phyloP scores from a whole-genome alignment of 768 basidiomycete species.

The Terana coerulea region DNA sequence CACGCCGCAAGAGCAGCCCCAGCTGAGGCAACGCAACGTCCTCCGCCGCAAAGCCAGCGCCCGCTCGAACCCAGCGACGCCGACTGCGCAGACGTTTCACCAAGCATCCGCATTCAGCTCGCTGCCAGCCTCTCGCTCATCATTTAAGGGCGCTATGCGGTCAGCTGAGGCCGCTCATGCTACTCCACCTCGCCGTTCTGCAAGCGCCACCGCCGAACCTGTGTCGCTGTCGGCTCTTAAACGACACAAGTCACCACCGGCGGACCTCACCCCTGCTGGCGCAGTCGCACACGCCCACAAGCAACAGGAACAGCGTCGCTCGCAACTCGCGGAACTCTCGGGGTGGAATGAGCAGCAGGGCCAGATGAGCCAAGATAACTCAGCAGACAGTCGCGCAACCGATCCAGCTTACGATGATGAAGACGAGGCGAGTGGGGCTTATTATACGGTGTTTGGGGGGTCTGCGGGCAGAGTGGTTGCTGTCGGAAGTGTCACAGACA shows the following conservation, averaged over 20 bases:
- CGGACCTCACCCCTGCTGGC: conserved; percentile 40
- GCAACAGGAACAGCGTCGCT: conserved; percentile 34
- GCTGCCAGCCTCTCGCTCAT: conserved; percentile 1
- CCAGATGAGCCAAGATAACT: not conserved
- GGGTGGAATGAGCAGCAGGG: conserved; percentile 13
- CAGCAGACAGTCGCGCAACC: not conserved
- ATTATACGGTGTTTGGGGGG: conserved; percentile 54
- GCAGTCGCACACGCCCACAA: conserved; percentile 47
- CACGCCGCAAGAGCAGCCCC: not conserved
- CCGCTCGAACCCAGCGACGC: conserved; percentile 20
- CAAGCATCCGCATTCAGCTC: not conserved
- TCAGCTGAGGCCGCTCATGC: not conserved
- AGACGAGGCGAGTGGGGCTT: conserved; percentile 34
- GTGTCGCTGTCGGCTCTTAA: conserved; percentile 1
- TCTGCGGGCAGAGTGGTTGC: conserved; percentile 41
- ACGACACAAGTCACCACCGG: conserved; percentile 1
- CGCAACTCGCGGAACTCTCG: conserved; percentile 27
- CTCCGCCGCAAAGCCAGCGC: conserved; percentile 17
- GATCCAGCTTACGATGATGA: conserved; percentile 16
- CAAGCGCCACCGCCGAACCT: conserved; percentile 3
- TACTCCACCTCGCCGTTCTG: conserved; percentile 5
- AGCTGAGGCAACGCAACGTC: conserved; percentile 15
- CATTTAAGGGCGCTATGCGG: not conserved
- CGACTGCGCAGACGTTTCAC: conserved; percentile 12
- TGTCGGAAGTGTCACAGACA: conserved; percentile 42